phyloP scores from a whole-genome alignment of 2,329 filamentous ascomycete genomes.

The Delphinella strobiligena region DNA sequence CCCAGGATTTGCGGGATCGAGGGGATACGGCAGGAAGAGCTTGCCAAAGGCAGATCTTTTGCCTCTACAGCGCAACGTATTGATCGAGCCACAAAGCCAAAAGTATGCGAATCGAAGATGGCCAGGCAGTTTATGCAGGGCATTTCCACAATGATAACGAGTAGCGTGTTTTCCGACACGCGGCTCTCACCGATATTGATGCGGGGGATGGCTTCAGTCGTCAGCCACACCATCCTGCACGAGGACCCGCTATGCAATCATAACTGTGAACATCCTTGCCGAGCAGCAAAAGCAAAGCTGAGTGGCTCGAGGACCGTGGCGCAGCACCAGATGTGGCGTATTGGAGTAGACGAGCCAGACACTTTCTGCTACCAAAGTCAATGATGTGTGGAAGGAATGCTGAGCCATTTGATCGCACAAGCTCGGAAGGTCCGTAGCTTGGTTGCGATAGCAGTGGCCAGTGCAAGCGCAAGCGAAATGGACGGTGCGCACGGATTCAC shows the following conservation, averaged over 20 bases:
- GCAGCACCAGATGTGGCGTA: background rate
- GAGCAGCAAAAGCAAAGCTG: background rate
- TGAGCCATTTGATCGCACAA: background rate
- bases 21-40: background rate
- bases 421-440: background rate
- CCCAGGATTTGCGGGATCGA: background rate
- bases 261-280: background rate
- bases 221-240: background rate
- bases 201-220: background rate
- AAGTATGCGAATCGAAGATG: background rate
- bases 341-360: background rate
- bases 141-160: background rate
- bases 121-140: background rate
- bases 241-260: too few relatives aligned
- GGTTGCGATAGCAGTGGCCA: background rate
- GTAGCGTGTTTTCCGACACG: background rate
- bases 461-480: background rate
- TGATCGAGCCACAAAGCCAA: background rate
- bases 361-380: background rate
- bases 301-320: background rate
- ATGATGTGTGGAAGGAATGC: background rate
- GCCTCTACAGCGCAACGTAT: background rate
- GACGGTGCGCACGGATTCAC: background rate
- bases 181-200: background rate
- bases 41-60: background rate